Base-by-base conservation (phyloP, 345 rosid genomes). In the Brassica carinata region DNA sequence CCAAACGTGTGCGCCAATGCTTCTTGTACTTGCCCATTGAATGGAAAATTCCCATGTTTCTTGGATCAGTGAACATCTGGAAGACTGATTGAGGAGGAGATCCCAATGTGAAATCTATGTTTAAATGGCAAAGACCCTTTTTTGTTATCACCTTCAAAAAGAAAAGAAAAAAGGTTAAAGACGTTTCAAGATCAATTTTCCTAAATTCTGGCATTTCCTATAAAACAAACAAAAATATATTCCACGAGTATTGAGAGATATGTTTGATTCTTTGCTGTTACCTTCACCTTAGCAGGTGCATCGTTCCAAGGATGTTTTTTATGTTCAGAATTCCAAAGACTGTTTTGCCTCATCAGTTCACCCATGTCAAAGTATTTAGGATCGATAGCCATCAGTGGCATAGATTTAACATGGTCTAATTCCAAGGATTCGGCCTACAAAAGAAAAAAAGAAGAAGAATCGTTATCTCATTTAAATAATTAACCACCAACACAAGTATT, bases 371-470 rank as follows among this genome's bases (percentile, higher is more conserved):
- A 31, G 34, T 74, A 64, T 7, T 65, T 77, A 15, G 15, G 58
- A 69, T 77, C 80, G 13, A 5, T 36, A 11, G 40, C 45, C 3
- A 5, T 2, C 69, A 4, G 0, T 61, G 74, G 40, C 8, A 85
- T 78, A 61, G 71, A 8, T 43, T 15, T 19, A 5, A 69, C 73
- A 70, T 83, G 75, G 5, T 58, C 74, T 40, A 83, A 74, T 79
- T 55, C 87, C 75, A 67, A 85, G 72, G 85, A 72, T 73, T 81
- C 92, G 2, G 83, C 81, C 93, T 88, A 87, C 72, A 29, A 71
- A 27, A 27, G 30, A 27, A 82, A 58, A 9, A 36, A 10, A 10
- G 1, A 11, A 27, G 55, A 15, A 13, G 7, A 40, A 61, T 73
- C 31, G 30, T 40, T 38, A 30, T 40, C 5, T 19, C 1, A 66